phyloP scores from a whole-genome alignment of 169 alveolate genomes.

The Cyclospora cayetanensis region DNA sequence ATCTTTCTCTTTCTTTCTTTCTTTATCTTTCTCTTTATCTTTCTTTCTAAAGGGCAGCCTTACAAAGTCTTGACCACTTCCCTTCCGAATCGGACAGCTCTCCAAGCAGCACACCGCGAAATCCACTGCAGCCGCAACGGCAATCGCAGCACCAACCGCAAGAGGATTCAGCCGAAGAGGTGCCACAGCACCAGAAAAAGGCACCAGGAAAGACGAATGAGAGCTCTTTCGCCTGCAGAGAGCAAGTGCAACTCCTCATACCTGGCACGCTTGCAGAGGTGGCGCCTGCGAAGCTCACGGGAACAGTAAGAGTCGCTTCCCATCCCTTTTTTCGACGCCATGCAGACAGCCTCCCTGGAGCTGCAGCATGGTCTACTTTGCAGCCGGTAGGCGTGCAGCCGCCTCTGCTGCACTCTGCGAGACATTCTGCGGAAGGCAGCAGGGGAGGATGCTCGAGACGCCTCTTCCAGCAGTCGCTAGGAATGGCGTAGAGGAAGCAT shows the following conservation, averaged over 20 bases:
- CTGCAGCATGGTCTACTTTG: not conserved
- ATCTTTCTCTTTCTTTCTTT: no score
- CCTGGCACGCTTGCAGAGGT: not conserved
- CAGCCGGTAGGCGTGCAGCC: not conserved
- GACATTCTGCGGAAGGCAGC: not conserved
- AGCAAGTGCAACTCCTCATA: not conserved
- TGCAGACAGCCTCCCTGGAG: not conserved
- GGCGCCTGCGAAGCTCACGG: not conserved
- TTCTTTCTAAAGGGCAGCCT: no score
- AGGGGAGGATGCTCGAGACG: not conserved
- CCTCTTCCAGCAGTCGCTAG: not conserved
- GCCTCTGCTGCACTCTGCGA: slow-evolving; percentile 2
- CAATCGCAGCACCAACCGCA: not conserved
- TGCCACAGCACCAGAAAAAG: not conserved
- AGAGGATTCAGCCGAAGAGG: not conserved
- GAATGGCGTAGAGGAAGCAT: not conserved
- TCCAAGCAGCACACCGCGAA: slow-evolving; percentile 8
- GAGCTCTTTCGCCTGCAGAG: not conserved
- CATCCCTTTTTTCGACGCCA: not conserved
- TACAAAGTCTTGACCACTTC: no score
- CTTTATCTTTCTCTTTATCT: no score
- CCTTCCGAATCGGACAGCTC: no score
- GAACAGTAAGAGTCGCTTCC: not conserved
- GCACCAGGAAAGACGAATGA: not conserved
- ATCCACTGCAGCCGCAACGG: not conserved